These are phyloP conservation scores for Debaryomycetaceae sp. DNA, from an alignment of 1,139 yeast species.

Conservation along the genomic window DNA sequence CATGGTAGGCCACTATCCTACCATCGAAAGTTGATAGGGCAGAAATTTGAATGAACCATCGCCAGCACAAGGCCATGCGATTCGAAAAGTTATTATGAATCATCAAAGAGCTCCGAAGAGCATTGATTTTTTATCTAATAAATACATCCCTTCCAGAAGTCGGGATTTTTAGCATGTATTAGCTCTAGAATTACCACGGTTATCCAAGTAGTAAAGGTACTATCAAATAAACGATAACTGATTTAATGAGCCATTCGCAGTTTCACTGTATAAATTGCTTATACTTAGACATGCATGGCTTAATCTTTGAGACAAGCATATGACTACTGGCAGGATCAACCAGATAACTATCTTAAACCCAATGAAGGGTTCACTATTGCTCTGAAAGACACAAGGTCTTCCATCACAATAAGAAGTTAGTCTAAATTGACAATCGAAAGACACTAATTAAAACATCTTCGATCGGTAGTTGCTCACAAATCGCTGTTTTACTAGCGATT, in stretches of 20 bases:
- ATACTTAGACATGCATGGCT: constrained; percentile 48
- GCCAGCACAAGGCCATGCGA: too few relatives aligned
- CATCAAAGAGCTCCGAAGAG: too few relatives aligned
- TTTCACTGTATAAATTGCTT: constrained; percentile 45
- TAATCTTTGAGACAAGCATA: constrained; percentile 49
- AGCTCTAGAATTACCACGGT: constrained; percentile 34
- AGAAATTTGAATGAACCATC: too few relatives aligned
- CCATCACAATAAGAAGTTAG: constrained; percentile 6
- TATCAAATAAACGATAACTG: constrained; percentile 44
- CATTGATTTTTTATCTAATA: too few relatives aligned
- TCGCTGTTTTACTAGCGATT: too few relatives aligned
- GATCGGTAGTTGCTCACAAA: too few relatives aligned
- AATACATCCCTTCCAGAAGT: constrained; percentile 14
- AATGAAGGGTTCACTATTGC: constrained; percentile 2
- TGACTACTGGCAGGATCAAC: constrained; percentile 48
- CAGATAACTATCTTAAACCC: constrained; percentile 27
- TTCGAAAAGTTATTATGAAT: too few relatives aligned
- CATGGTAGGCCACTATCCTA: too few relatives aligned
- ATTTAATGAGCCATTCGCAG: constrained; percentile 46
- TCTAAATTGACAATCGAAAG: constrained; percentile 6
- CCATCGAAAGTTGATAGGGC: too few relatives aligned
- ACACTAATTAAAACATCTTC: too few relatives aligned
- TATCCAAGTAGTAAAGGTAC: constrained; percentile 36
- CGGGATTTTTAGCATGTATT: constrained; percentile 15
- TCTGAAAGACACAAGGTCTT: constrained; percentile 5